These are phyloP conservation scores for Mycena pura DNA, from an alignment of 768 basidiomycete genomes.

Conservation along the genomic window DNA sequence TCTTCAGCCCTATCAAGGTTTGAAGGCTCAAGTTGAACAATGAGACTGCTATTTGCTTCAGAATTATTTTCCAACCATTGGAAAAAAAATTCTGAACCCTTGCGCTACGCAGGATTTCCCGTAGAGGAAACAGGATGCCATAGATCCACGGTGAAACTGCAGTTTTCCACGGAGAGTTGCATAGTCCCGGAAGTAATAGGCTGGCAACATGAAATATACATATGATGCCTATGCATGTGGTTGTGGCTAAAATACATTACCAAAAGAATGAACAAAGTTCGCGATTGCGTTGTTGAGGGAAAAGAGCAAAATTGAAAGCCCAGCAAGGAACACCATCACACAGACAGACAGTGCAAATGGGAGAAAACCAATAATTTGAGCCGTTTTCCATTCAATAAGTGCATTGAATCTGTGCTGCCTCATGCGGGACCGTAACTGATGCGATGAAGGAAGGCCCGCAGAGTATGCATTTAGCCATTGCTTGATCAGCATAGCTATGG, in stretches of 20 bases:
- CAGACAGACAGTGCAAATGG: slow-evolving; percentile 28
- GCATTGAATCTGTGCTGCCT: slow-evolving; percentile 20
- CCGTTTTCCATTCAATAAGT: slow-evolving; percentile 20
- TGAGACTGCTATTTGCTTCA: not conserved
- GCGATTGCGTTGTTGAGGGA: slow-evolving; percentile 22
- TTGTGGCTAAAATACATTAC: too few species aligned
- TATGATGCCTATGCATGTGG: slow-evolving; percentile 17
- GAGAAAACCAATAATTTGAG: slow-evolving; percentile 25
- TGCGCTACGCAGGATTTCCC: not conserved
- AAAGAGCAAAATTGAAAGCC: slow-evolving; percentile 28
- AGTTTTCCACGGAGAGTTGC: slow-evolving; percentile 32
- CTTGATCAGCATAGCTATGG: slow-evolving; percentile 21
- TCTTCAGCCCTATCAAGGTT: not conserved
- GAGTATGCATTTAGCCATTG: slow-evolving; percentile 23
- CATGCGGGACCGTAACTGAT: slow-evolving; percentile 15
- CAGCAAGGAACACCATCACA: slow-evolving; percentile 28
- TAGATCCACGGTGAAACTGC: slow-evolving; percentile 25
- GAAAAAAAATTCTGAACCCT: not conserved
- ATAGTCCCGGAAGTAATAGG: slow-evolving; percentile 27
- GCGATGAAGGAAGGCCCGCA: slow-evolving; percentile 17
- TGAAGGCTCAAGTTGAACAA: not conserved
- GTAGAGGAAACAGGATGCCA: slow-evolving; percentile 12
- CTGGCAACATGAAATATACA: slow-evolving; percentile 24
- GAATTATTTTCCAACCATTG: not conserved
- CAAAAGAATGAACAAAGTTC: too few species aligned